Evolutionary conservation across 345 rosid species (phyloP).

Genomic region (Triadica sebifera): DNA sequence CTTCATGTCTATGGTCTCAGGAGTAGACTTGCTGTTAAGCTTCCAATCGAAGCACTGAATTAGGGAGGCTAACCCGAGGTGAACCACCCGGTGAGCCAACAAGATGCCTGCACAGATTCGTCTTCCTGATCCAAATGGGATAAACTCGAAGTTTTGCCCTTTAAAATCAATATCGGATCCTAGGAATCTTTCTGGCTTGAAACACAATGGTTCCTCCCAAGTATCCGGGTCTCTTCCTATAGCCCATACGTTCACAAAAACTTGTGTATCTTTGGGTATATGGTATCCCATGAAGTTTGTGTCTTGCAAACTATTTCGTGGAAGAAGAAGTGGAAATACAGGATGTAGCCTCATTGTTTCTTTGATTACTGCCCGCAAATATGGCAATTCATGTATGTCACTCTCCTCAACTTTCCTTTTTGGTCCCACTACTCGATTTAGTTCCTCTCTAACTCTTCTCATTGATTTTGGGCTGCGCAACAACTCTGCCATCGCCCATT

Average conservation of each 20-base stretch:
- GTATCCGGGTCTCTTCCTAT: slow-evolving; percentile 20
- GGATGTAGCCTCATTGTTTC: too few species aligned
- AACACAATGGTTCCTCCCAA: slow-evolving; percentile 22
- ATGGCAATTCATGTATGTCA: slow-evolving; percentile 18
- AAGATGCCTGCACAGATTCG: slow-evolving; percentile 7
- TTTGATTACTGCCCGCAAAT: slow-evolving; percentile 21
- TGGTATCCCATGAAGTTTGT: slow-evolving; percentile 14
- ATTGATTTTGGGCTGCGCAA: slow-evolving; percentile 8
- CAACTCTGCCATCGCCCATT: slow-evolving; percentile 22
- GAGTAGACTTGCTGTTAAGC: slow-evolving; percentile 18
- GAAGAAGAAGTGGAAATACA: neutral
- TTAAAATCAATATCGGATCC: slow-evolving; percentile 17
- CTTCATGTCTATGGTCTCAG: slow-evolving; percentile 32
- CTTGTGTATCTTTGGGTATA: slow-evolving; percentile 19
- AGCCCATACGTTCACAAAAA: slow-evolving; percentile 16
- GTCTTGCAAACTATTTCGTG: slow-evolving; percentile 11
- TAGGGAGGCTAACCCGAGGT: neutral
- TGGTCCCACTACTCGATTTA: slow-evolving; percentile 5
- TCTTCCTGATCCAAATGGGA: slow-evolving; percentile 25
- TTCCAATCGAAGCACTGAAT: slow-evolving; percentile 30
- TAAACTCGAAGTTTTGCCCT: slow-evolving; percentile 13
- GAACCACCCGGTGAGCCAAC: slow-evolving; percentile 20
- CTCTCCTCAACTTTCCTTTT: slow-evolving; percentile 15
- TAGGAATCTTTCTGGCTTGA: slow-evolving; percentile 20
- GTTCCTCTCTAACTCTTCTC: slow-evolving; percentile 20